These are phyloP conservation scores for Pseudonectria foliicola DNA, from an alignment of 2,329 filamentous ascomycete species.

Conservation along the genomic window DNA sequence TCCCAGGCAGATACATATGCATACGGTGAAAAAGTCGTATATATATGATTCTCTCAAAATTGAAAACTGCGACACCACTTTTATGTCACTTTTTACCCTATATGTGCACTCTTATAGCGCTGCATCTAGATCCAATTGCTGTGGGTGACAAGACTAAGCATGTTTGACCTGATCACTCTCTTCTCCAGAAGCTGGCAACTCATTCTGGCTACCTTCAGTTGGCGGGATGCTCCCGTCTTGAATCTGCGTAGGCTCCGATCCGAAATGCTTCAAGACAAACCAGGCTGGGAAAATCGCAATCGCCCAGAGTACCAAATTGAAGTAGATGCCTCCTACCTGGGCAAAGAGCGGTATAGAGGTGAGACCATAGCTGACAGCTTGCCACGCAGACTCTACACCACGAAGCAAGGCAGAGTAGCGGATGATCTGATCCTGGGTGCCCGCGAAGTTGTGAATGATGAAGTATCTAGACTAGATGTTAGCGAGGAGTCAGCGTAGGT, in stretches of 20 bases:
- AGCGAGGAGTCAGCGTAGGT: not conserved
- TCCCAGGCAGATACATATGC: no score
- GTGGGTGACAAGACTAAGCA: not conserved
- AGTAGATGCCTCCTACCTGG: constrained; percentile 58
- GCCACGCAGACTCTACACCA: constrained; percentile 65
- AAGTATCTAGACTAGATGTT: constrained; percentile 48
- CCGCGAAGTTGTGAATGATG: constrained; percentile 58
- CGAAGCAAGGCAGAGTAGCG: constrained; percentile 61
- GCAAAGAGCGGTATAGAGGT: constrained; percentile 56
- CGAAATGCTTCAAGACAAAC: constrained; percentile 50
- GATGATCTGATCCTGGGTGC: constrained; percentile 55
- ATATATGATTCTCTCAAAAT: no score
- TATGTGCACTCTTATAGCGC: no score
- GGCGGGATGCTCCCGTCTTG: constrained; percentile 3
- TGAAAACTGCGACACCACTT: no score
- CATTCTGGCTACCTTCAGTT: constrained; percentile 8
- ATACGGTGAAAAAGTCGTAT: no score
- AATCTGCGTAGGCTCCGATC: constrained; percentile 1
- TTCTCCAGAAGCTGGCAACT: not conserved
- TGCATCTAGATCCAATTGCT: no score
- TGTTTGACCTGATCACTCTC: no score
- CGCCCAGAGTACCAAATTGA: constrained; percentile 65
- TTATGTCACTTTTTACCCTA: no score
- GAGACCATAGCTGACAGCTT: constrained; percentile 65
- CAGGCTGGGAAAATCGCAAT: constrained; percentile 58